Evolutionary conservation across 345 rosid genomes (phyloP).

Genomic region (Citrus cavaleriei): DNA sequence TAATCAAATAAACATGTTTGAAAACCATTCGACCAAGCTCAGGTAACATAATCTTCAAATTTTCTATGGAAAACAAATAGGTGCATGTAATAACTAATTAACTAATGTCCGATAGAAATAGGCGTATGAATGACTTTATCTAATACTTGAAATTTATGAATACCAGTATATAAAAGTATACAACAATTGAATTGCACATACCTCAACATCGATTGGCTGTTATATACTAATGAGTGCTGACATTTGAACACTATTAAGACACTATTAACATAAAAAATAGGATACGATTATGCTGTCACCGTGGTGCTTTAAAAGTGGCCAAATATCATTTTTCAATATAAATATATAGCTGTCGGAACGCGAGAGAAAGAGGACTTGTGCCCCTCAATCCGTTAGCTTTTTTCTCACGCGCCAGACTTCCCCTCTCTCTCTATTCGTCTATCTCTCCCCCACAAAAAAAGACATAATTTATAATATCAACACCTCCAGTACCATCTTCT

Average conservation of each 20-base stretch:
- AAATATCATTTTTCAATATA: not conserved
- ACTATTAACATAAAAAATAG: too few relatives aligned
- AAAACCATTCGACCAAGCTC: too few relatives aligned
- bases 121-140: not conserved
- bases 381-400: conserved; percentile 17
- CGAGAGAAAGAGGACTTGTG: conserved; percentile 29
- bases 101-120: not conserved
- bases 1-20: too few relatives aligned
- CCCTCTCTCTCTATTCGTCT: conserved; percentile 1
- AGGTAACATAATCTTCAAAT: too few relatives aligned
- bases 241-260: too few relatives aligned
- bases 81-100: too few relatives aligned
- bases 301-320: too few relatives aligned
- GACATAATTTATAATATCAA: conserved; percentile 33
- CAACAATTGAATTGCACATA: not conserved
- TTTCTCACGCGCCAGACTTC: conserved; percentile 26
- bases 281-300: too few relatives aligned
- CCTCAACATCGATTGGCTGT: not conserved
- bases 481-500: not conserved
- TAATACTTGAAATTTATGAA: not conserved
- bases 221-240: not conserved
- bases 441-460: not conserved
- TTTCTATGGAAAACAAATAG: too few relatives aligned
- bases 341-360: conserved; percentile 17
- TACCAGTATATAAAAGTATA: not conserved